phyloP scores from a whole-genome alignment of 768 basidiomycete species.

The Exsudoporus frostii region DNA sequence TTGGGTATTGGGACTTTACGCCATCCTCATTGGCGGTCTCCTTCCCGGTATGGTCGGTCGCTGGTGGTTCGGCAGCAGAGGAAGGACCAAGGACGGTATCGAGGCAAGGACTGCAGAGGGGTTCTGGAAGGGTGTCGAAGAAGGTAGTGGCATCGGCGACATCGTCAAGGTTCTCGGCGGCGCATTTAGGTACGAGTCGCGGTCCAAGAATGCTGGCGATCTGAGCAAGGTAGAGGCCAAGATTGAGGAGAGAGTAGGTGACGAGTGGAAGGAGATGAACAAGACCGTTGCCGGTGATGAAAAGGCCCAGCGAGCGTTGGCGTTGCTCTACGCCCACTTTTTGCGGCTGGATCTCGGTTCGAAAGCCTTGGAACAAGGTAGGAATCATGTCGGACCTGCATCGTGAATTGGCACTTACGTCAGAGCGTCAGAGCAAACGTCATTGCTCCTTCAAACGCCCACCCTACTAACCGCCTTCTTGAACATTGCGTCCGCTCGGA shows the following conservation, averaged over 20 bases:
- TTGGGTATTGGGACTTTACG: constrained; percentile 88
- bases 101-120: constrained; percentile 74
- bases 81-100: constrained; percentile 90
- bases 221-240: constrained; percentile 50
- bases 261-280: constrained; percentile 53
- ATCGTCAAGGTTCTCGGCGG: constrained; percentile 68
- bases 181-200: constrained; percentile 59
- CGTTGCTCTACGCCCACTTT: constrained; percentile 83
- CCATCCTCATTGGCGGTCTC: constrained; percentile 78
- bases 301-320: constrained; percentile 49
- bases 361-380: constrained; percentile 60
- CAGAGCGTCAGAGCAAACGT: constrained; percentile 59
- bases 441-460: constrained; percentile 69
- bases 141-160: constrained; percentile 71
- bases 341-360: constrained; percentile 59
- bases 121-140: constrained; percentile 85
- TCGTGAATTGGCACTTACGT: neutral
- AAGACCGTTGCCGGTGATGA: constrained; percentile 39
- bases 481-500: constrained; percentile 78
- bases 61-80: constrained; percentile 96
- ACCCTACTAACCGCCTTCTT: constrained; percentile 75
- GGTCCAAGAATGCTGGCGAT: constrained; percentile 33
- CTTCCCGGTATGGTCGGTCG: constrained; percentile 86
- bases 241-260: constrained; percentile 46
- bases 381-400: constrained; percentile 18